A percentile compares a stretch with the other conserved stretches of the same genome.
Evolutionary conservation across 2,329 filamentous ascomycete genomes (phyloP).

Genomic region (Apiospora rasikravindrae): DNA sequence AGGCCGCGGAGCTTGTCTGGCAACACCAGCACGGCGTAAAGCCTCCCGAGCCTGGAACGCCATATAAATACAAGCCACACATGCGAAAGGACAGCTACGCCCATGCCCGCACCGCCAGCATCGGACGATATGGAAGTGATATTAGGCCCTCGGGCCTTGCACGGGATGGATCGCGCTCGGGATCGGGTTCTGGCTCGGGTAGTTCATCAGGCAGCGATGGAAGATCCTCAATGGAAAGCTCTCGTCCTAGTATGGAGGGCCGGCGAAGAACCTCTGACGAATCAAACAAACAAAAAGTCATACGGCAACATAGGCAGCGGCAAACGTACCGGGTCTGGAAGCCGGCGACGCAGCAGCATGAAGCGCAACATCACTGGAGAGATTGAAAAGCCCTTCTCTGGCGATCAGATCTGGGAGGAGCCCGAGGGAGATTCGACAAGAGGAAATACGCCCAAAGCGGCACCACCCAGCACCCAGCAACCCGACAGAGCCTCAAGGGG

Average conservation of each 20-base stretch:
- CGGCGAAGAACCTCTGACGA: slow-evolving; percentile 32
- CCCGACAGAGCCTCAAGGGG: slow-evolving; percentile 30
- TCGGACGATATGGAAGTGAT: slow-evolving; percentile 55
- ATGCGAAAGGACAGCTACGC: slow-evolving; percentile 75
- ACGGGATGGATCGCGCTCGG: slow-evolving; percentile 51
- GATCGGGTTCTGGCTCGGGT: slow-evolving; percentile 55
- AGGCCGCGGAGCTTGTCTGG: slow-evolving; percentile 81
- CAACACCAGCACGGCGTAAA: slow-evolving; percentile 69
- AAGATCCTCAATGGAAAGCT: slow-evolving; percentile 40
- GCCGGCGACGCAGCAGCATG: slow-evolving; percentile 66
- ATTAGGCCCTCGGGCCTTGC: slow-evolving; percentile 53
- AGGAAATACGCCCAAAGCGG: slow-evolving; percentile 19
- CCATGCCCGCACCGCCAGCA: slow-evolving; percentile 66
- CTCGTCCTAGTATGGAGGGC: slow-evolving; percentile 41
- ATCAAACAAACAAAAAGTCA: slow-evolving; percentile 27
- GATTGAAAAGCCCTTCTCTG: slow-evolving; percentile 69
- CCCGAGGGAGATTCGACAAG: slow-evolving; percentile 58
- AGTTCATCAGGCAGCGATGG: slow-evolving; percentile 58
- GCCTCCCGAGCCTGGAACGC: slow-evolving; percentile 62
- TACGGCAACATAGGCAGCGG: not conserved
- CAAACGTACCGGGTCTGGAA: slow-evolving; percentile 41
- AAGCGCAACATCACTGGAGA: slow-evolving; percentile 75
- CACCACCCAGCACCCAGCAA: not conserved
- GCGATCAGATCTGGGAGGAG: slow-evolving; percentile 89
- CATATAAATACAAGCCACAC: slow-evolving; percentile 72